Conservation (phyloP, 371 early-diverging fungal genomes). For the Syncephalastrum sp. region DNA sequence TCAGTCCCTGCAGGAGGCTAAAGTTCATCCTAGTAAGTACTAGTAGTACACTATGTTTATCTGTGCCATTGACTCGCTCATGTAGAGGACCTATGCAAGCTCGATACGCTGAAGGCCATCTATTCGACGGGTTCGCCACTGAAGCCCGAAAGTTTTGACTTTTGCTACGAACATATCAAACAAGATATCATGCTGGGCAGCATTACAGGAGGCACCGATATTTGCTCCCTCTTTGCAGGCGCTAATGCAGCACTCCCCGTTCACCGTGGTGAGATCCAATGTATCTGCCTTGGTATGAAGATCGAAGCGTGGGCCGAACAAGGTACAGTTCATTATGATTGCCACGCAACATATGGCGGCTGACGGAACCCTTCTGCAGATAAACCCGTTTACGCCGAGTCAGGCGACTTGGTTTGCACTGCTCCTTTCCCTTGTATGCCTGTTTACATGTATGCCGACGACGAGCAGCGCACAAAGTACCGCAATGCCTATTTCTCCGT, state of each 20-base stretch:
- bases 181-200: slow-evolving; percentile 82
- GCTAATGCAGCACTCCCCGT: slow-evolving; percentile 87
- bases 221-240: slow-evolving; percentile 93
- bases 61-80: slow-evolving; percentile 1
- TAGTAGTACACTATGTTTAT: not conserved
- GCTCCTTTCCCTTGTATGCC: slow-evolving; percentile 97
- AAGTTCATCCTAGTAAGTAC: slow-evolving; percentile 59
- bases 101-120: slow-evolving; percentile 72
- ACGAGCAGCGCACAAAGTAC: slow-evolving; percentile 73
- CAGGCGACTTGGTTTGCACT: slow-evolving; percentile 92
- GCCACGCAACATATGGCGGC: not conserved
- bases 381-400: slow-evolving; percentile 69
- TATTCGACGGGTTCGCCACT: slow-evolving; percentile 96
- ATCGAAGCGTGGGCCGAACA: slow-evolving; percentile 86
- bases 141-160: slow-evolving; percentile 89
- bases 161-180: slow-evolving; percentile 84
- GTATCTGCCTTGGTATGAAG: slow-evolving; percentile 90
- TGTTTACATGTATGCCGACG: slow-evolving; percentile 88
- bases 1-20: slow-evolving; percentile 83
- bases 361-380: slow-evolving; percentile 23
- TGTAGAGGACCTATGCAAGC: slow-evolving; percentile 44
- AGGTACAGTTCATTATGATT: slow-evolving; percentile 8
- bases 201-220: slow-evolving; percentile 97
- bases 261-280: slow-evolving; percentile 94
- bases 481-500: slow-evolving; percentile 86